phyloP scores from a whole-genome alignment of 805 yeast species.

The Zygosaccharomyces rouxii region DNA sequence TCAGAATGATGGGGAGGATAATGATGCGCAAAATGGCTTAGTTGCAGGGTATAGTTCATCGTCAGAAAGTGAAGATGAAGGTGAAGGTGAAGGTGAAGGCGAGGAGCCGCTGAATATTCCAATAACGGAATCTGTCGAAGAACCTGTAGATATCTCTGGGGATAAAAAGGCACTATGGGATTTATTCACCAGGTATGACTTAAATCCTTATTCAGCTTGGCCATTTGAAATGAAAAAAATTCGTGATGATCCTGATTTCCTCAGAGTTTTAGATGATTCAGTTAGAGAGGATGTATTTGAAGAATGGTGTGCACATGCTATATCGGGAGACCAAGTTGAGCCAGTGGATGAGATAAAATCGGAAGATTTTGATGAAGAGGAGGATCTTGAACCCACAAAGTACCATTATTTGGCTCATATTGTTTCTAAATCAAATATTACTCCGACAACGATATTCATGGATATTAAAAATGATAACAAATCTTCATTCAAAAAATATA shows the following conservation, averaged over 20 bases:
- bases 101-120: conserved; percentile 18
- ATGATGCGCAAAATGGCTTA: conserved; percentile 4
- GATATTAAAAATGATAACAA: conserved; percentile 28
- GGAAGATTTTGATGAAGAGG: conserved; percentile 7
- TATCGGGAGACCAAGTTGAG: conserved; percentile 16
- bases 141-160: conserved; percentile 4
- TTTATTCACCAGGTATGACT: conserved; percentile 33
- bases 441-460: conserved; percentile 22
- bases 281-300: conserved; percentile 41
- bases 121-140: conserved; percentile 15
- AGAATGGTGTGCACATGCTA: conserved; percentile 39
- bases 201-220: conserved; percentile 49
- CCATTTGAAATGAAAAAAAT: conserved; percentile 41
- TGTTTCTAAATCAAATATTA: conserved; percentile 23
- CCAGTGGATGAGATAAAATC: conserved; percentile 11
- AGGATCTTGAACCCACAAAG: conserved; percentile 25
- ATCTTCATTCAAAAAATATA: conserved; percentile 22
- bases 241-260: conserved; percentile 41
- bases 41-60: conserved; percentile 24
- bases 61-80: conserved; percentile 18
- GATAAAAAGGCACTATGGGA: conserved; percentile 27
- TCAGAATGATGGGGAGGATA: conserved; percentile 1
- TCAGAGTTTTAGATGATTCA: conserved; percentile 33
- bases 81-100: conserved; percentile 11
- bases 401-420: conserved; percentile 34